Evolutionary conservation across 768 basidiomycete genomes (phyloP).

Genomic region (Auricularia heimuer): DNA sequence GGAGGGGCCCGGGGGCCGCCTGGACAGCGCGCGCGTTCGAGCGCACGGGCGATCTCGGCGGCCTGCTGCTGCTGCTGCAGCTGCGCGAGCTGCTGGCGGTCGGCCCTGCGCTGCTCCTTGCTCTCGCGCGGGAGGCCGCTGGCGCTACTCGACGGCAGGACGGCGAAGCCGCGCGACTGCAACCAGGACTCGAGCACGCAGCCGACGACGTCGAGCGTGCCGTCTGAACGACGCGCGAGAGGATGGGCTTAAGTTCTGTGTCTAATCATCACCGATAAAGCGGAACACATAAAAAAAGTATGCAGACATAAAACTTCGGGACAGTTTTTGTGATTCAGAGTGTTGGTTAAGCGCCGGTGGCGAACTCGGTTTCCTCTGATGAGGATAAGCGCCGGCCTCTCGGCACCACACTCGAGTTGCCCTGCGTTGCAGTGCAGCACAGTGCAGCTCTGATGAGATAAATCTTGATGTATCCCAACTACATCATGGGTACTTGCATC

Average conservation of each 20-base stretch:
- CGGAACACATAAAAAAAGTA: no score
- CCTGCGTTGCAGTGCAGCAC: no score
- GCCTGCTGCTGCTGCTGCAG: not conserved
- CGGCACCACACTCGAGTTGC: no score
- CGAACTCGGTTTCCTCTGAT: no score
- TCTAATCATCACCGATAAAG: no score
- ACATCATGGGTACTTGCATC: no score
- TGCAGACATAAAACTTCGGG: no score
- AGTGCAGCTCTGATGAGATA: no score
- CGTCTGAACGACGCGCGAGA: slow-evolving; percentile 87
- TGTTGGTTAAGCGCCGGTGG: no score
- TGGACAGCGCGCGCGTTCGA: not conserved
- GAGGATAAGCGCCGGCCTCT: no score
- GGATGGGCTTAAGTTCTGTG: slow-evolving; percentile 44
- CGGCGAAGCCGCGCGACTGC: slow-evolving; percentile 42
- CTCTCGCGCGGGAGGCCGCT: slow-evolving; percentile 60
- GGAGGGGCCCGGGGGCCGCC: not conserved
- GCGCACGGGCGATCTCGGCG: not conserved
- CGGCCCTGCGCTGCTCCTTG: slow-evolving; percentile 58
- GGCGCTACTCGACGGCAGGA: not conserved
- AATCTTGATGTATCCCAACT: no score
- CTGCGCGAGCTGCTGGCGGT: slow-evolving; percentile 23
- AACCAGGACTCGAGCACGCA: slow-evolving; percentile 92
- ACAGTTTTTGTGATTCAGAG: no score
- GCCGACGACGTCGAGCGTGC: slow-evolving; percentile 86